Evolutionary conservation across 371 early-diverging fungal genomes (phyloP), one percentile per base, ranked within the genome.

Genomic region (Lichtheimia ornata): DNA sequence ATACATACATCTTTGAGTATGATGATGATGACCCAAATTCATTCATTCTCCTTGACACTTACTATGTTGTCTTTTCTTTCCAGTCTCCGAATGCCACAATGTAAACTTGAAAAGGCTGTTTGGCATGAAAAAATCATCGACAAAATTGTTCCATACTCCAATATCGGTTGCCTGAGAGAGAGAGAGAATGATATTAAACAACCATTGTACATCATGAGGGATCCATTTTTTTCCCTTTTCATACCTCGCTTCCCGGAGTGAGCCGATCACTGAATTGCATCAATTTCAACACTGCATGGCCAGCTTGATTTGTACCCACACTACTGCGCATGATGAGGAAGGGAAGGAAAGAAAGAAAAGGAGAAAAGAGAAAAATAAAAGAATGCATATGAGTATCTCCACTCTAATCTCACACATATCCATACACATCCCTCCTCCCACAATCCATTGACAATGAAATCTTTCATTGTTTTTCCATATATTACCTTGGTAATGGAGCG

Each of bases 231-330:
- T 18, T 45, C 13, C 50, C 11, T 49, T 47, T 40, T 6, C 28
- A 53, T 62, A 77, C 77, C 64, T 71, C 65, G 44, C 55, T 64
- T 9, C 65, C 72, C 27, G 79, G 79, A 56, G 63, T 70, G 11
- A 78, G 50, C 51, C 72, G 67, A 47, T 78, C 79, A 50, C 71
- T 76, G 65, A 78, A 74, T 52, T 78, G 76, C 57, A 78, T 58
- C 50, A 78, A 41, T 42, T 76, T 73, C 42, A 78, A 61, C 7
- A 78, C 79, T 35, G 76, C 79, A 47, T 18, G n/a, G 47, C 47
- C 47, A 5, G n/a, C 22, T 35, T 71, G 70, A 20, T 76, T 76
- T 24, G 61, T 65, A 12, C 47, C 20, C 35, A 53, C 35, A 13
- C 50, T 50, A 6, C 52, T 56, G 25, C 51, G 56, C 27, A 54